Conservation (phyloP, 257 asterid species). For the Petunia axillaris region DNA sequence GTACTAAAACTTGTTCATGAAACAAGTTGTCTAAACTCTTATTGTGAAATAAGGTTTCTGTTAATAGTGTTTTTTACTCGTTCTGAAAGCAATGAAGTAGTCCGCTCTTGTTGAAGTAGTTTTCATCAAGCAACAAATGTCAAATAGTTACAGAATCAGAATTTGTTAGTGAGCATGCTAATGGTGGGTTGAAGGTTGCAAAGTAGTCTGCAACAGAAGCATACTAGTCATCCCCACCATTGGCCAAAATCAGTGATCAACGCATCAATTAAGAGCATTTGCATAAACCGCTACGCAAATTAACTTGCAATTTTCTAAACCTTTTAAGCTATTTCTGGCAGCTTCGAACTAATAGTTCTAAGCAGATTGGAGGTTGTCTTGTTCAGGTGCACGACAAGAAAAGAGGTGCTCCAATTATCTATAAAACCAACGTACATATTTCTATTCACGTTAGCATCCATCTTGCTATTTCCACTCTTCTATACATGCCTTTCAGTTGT, state of each 20-base stretch:
- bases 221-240: not conserved
- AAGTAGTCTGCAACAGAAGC: not conserved
- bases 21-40: not conserved
- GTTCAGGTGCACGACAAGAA: not conserved
- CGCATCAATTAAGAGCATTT: not conserved
- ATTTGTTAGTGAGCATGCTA: not conserved
- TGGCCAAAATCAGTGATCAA: not conserved
- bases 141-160: not conserved
- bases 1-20: not conserved
- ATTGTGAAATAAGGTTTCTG: not conserved
- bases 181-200: not conserved
- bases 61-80: not conserved
- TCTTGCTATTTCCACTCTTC: constrained; percentile 18
- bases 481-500: constrained; percentile 16
- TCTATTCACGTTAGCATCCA: not conserved
- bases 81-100: not conserved
- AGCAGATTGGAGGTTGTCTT: constrained; percentile 4
- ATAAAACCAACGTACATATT: constrained; percentile 17
- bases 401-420: not conserved
- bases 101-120: not conserved
- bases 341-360: constrained; percentile 22
- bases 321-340: constrained; percentile 14
- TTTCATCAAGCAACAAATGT: not conserved
- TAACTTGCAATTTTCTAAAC: not conserved
- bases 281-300: not conserved